These are phyloP conservation scores for Vitis hybrid DNA, from an alignment of 177 flowering plant species.

Conservation along the genomic window DNA sequence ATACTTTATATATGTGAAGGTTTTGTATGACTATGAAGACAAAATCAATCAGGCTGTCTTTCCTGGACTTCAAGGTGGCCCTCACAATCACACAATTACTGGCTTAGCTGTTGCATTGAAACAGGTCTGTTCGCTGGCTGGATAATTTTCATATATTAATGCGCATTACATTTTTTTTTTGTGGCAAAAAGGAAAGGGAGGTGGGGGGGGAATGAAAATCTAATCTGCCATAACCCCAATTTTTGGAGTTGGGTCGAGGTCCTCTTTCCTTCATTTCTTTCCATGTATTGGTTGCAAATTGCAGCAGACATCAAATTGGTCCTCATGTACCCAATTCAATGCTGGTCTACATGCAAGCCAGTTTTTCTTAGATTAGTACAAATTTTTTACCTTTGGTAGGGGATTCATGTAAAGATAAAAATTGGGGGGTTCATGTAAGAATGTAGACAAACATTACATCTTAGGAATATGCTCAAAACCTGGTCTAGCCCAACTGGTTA, in stretches of 20 bases:
- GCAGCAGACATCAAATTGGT: neutral
- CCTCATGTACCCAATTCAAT: neutral
- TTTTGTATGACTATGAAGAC: constrained; percentile 91
- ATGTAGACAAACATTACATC: too few relatives aligned
- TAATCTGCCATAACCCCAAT: too few relatives aligned
- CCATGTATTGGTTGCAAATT: neutral
- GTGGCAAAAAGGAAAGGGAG: neutral
- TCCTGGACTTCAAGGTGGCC: constrained; percentile 99
- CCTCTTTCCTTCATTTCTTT: neutral
- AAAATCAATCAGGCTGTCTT: constrained; percentile 96
- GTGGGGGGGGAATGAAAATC: too few relatives aligned
- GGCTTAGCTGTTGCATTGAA: constrained; percentile 98
- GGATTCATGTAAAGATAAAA: too few relatives aligned
- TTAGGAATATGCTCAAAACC: too few relatives aligned
- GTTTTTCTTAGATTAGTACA: too few relatives aligned
- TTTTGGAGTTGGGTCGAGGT: too few relatives aligned
- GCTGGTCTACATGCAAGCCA: neutral
- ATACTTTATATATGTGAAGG: constrained; percentile 40
- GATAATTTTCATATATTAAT: neutral
- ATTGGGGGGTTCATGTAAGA: too few relatives aligned
- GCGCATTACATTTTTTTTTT: neutral
- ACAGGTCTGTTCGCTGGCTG: constrained; percentile 44
- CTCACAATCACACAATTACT: constrained; percentile 97
- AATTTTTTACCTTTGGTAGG: too few relatives aligned
- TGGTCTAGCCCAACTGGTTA: too few relatives aligned